Evolutionary conservation across 2,329 filamentous ascomycete species (phyloP).

Genomic region (Biscogniauxia mediterranea): DNA sequence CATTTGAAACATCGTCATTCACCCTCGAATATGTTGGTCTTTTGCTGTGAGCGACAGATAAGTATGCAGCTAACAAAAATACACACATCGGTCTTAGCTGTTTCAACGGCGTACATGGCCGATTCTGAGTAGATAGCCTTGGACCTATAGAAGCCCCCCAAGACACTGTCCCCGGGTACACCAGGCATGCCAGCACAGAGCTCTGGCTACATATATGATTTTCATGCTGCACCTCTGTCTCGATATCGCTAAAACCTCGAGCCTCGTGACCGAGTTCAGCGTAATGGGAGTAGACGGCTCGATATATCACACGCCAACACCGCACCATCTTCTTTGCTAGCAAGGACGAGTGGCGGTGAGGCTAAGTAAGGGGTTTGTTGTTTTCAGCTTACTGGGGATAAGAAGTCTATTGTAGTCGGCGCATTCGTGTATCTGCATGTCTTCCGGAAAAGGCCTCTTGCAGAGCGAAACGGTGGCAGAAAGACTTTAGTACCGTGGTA

Average conservation of each 20-base stretch:
- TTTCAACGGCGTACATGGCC: not conserved
- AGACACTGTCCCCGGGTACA: not conserved
- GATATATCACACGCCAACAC: not conserved
- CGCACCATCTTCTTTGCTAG: not conserved
- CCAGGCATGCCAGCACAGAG: not conserved
- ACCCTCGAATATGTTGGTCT: not conserved
- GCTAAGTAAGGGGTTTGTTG: not conserved
- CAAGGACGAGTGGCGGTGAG: not conserved
- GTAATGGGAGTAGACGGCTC: not conserved
- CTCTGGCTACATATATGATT: not conserved
- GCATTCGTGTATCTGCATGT: not conserved
- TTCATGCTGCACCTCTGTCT: not conserved
- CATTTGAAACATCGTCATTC: conserved; percentile 16
- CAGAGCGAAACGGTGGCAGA: not conserved
- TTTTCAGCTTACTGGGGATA: not conserved
- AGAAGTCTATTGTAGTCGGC: not conserved
- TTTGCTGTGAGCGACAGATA: not conserved
- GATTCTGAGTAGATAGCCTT: not conserved
- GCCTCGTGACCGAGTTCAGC: not conserved
- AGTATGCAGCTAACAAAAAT: not conserved
- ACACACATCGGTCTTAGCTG: not conserved
- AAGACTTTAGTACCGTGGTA: not conserved
- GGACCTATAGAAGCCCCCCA: not conserved
- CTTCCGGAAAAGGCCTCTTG: not conserved
- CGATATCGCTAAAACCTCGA: not conserved